These are phyloP conservation scores for Paracamarosporium sp. DNA, from an alignment of 2,329 filamentous ascomycete genomes.

Conservation along the genomic window DNA sequence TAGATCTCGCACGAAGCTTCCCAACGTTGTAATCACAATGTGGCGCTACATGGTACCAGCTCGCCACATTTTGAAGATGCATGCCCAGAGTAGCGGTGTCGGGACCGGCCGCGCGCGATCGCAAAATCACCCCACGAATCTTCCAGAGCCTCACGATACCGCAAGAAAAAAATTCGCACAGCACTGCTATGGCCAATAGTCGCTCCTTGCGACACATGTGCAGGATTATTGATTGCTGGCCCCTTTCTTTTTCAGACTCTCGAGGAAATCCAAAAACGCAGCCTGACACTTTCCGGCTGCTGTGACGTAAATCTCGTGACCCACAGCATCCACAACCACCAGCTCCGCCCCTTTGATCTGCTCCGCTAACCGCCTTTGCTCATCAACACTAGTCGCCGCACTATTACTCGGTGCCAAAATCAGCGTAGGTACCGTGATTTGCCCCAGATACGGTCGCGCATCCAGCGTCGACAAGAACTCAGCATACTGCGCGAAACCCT, in stretches of 20 bases:
- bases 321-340: conserved; percentile 34
- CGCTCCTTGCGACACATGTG: too few species aligned
- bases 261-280: conserved; percentile 46
- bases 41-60: background rate
- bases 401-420: conserved; percentile 43
- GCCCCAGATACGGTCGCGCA: conserved; percentile 31
- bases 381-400: conserved; percentile 37
- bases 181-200: too few species aligned
- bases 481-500: conserved; percentile 44
- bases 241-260: background rate
- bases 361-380: conserved; percentile 27
- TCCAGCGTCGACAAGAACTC: conserved; percentile 42
- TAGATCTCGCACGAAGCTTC: background rate
- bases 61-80: background rate
- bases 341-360: conserved; percentile 26
- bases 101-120: background rate
- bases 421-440: conserved; percentile 39
- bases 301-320: conserved; percentile 47
- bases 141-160: too few species aligned
- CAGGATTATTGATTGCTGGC: too few species aligned
- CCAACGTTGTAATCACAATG: background rate
- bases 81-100: background rate
- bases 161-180: too few species aligned
- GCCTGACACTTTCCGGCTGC: conserved; percentile 33
- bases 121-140: background rate